Conservation (phyloP, 495 filamentous ascomycete species). For the Penicillium ochrochloron region DNA sequence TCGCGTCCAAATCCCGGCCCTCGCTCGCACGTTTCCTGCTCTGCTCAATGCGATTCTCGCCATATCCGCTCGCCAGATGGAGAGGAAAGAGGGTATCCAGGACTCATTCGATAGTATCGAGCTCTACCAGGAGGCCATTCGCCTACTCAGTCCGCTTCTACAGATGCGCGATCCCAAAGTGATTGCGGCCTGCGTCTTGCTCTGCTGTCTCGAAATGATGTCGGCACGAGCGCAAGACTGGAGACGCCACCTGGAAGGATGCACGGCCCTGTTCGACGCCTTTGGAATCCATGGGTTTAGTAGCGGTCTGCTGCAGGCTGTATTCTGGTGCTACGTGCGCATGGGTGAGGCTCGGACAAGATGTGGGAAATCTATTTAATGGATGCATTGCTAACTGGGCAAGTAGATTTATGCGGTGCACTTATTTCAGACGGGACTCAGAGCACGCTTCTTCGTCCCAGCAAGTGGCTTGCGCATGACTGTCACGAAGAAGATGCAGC, state of each 20-base stretch:
- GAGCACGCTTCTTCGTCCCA: constrained; percentile 45
- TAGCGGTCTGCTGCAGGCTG: constrained; percentile 43
- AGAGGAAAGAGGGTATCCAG: constrained; percentile 42
- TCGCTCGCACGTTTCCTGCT: constrained; percentile 44
- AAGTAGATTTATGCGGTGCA: constrained; percentile 49
- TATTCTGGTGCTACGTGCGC: constrained; percentile 56
- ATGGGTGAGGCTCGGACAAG: constrained; percentile 41
- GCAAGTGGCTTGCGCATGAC: constrained; percentile 45
- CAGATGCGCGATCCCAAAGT: constrained; percentile 46
- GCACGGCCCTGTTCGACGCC: constrained; percentile 49
- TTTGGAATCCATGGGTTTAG: constrained; percentile 50
- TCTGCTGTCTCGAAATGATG: constrained; percentile 56
- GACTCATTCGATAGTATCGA: constrained; percentile 48
- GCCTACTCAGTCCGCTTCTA: constrained; percentile 39
- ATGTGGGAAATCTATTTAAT: background rate
- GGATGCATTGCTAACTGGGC: constrained; percentile 10
- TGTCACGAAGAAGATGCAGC: constrained; percentile 37
- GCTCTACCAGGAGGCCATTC: constrained; percentile 52
- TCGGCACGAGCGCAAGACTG: constrained; percentile 51
- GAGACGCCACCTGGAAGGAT: constrained; percentile 54
- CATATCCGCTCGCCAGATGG: constrained; percentile 48
- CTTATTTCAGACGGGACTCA: constrained; percentile 52
- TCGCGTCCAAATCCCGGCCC: constrained; percentile 43
- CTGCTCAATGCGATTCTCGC: constrained; percentile 48
- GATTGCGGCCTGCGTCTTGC: constrained; percentile 45